Conservation (phyloP, 139 green algal species). For the Closterium sp. region DNA sequence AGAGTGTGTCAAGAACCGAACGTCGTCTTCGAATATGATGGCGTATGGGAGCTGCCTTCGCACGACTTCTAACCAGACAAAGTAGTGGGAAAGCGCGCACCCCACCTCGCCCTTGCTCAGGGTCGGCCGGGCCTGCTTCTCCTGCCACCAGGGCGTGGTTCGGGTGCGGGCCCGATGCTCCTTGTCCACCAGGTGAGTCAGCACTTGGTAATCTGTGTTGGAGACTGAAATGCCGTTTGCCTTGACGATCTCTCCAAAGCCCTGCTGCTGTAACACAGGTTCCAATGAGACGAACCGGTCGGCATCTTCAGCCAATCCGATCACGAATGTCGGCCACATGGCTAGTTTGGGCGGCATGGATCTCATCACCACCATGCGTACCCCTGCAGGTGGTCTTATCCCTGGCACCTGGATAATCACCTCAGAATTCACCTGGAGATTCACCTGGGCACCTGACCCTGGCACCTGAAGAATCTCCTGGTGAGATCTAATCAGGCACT, state of each 20-base stretch:
- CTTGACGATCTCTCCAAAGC: background rate
- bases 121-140: background rate
- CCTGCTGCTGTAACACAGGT: background rate
- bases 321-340: conserved; percentile 25
- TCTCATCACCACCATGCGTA: background rate
- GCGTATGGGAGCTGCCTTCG: background rate
- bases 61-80: conserved; percentile 14
- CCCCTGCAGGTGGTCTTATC: background rate
- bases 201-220: background rate
- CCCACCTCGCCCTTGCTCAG: conserved; percentile 15
- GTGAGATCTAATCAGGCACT: conserved; percentile 1
- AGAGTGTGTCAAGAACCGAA: background rate
- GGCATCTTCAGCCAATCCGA: background rate
- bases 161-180: conserved; percentile 8
- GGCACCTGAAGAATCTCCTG: background rate
- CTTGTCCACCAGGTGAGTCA: background rate
- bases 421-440: background rate
- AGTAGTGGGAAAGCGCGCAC: conserved; percentile 9
- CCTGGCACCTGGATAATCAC: background rate
- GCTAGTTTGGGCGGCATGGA: background rate
- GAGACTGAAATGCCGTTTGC: background rate
- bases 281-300: background rate
- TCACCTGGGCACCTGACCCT: background rate
- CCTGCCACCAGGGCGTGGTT: background rate
- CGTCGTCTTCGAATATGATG: conserved; percentile 19